phyloP scores from a whole-genome alignment of 129 eudicot genomes.

The Mikania micrantha region DNA sequence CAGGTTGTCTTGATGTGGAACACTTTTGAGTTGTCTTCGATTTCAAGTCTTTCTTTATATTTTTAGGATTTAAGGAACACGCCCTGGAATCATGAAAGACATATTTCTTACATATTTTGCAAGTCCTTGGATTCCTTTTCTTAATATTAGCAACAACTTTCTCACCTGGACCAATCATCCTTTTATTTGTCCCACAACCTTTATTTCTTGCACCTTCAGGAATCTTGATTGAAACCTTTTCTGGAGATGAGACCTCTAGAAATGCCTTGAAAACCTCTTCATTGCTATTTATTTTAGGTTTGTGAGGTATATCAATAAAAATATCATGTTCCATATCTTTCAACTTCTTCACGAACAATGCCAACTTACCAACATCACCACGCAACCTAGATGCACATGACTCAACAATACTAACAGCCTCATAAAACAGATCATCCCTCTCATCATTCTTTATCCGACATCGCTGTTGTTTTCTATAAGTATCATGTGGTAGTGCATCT shows the following conservation, averaged over 20 bases:
- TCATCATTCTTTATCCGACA: background rate
- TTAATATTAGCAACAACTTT: background rate
- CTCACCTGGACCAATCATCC: background rate
- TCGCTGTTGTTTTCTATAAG: too few relatives aligned
- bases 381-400: background rate
- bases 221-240: background rate
- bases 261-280: background rate
- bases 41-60: too few relatives aligned
- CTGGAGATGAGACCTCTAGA: background rate
- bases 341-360: background rate
- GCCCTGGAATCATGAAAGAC: too few relatives aligned
- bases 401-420: background rate
- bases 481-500: too few relatives aligned
- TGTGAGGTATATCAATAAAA: background rate
- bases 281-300: background rate
- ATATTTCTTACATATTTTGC: too few relatives aligned
- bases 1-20: too few relatives aligned
- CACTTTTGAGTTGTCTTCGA: too few relatives aligned
- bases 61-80: too few relatives aligned
- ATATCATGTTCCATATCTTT: background rate
- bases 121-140: too few relatives aligned
- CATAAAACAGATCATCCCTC: background rate
- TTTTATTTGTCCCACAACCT: background rate
- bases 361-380: background rate
- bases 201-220: background rate